Evolutionary conservation across 768 basidiomycete species (phyloP).

Genomic region (Boletus coccyginus): DNA sequence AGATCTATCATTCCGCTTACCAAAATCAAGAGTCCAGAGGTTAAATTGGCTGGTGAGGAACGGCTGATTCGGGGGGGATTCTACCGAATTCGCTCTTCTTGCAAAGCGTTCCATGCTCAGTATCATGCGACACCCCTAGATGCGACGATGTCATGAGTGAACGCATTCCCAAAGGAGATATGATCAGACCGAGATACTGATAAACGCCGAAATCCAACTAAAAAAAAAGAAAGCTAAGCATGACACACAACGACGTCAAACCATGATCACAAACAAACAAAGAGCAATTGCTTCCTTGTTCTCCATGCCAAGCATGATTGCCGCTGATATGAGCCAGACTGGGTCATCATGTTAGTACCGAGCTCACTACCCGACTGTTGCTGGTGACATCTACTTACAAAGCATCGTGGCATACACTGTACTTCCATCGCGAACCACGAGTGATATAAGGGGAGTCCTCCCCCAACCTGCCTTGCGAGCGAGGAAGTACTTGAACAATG

Average conservation of each 20-base stretch:
- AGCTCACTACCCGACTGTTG: not conserved
- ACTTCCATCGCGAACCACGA: slow-evolving; percentile 17
- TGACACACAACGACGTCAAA: not conserved
- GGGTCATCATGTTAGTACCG: not conserved
- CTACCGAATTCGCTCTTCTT: not conserved
- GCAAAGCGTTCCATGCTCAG: slow-evolving; percentile 23
- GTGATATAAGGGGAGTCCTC: slow-evolving; percentile 18
- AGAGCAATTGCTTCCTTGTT: not conserved
- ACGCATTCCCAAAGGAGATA: not conserved
- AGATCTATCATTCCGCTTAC: not conserved
- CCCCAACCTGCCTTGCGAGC: slow-evolving; percentile 14
- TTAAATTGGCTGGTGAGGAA: slow-evolving; percentile 13
- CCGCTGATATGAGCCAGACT: slow-evolving; percentile 5
- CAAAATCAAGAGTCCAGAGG: not conserved
- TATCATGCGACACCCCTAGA: slow-evolving; percentile 27
- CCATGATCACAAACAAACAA: slow-evolving; percentile 7
- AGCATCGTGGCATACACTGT: slow-evolving; percentile 3
- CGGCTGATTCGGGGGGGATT: not conserved
- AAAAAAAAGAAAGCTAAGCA: not conserved
- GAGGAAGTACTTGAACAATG: slow-evolving; percentile 17
- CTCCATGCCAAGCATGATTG: not conserved
- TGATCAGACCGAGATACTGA: slow-evolving; percentile 12
- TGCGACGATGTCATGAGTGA: not conserved
- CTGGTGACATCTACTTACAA: slow-evolving; percentile 7
- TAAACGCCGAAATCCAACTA: slow-evolving; percentile 17